phyloP scores from a whole-genome alignment of 1,284 basidiomycete genomes.

The Thelephora terrestris region DNA sequence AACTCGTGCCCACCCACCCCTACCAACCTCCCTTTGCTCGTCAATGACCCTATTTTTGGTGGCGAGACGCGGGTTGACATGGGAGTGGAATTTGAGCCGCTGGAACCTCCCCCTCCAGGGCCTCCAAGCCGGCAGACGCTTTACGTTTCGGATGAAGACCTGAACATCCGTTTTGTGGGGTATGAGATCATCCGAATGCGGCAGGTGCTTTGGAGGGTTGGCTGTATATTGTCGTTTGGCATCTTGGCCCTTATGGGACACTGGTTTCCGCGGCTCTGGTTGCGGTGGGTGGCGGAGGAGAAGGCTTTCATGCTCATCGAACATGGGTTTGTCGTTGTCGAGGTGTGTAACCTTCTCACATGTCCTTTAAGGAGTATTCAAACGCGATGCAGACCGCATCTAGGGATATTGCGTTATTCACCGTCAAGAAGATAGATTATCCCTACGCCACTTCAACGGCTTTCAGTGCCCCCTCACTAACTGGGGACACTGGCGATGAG shows the following conservation, averaged over 20 bases:
- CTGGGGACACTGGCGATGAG: slow-evolving; percentile 17
- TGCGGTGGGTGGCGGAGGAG: slow-evolving; percentile 80
- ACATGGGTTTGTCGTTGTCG: slow-evolving; percentile 77
- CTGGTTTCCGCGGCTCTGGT: slow-evolving; percentile 90
- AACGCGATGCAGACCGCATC: slow-evolving; percentile 55
- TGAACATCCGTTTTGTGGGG: slow-evolving; percentile 83
- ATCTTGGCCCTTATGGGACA: slow-evolving; percentile 76
- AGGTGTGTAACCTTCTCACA: slow-evolving; percentile 45
- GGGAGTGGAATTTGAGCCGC: slow-evolving; percentile 44
- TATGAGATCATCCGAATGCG: slow-evolving; percentile 66
- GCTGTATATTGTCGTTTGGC: slow-evolving; percentile 68
- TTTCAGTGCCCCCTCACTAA: slow-evolving; percentile 36
- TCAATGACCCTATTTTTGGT: slow-evolving; percentile 69
- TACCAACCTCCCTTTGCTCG: slow-evolving; percentile 53
- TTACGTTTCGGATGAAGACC: slow-evolving; percentile 87
- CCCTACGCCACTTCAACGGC: slow-evolving; percentile 72
- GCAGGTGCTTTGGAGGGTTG: slow-evolving; percentile 61
- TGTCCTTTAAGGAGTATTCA: slow-evolving; percentile 6
- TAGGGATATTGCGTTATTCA: slow-evolving; percentile 73
- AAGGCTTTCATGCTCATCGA: slow-evolving; percentile 71
- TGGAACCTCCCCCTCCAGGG: slow-evolving; percentile 60
- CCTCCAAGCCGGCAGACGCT: slow-evolving; percentile 81
- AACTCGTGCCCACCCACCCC: slow-evolving; percentile 60
- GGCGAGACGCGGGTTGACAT: slow-evolving; percentile 75
- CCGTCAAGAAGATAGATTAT: slow-evolving; percentile 59